phyloP scores from a whole-genome alignment of 2,329 filamentous ascomycete genomes.

The Venturia effusa region DNA sequence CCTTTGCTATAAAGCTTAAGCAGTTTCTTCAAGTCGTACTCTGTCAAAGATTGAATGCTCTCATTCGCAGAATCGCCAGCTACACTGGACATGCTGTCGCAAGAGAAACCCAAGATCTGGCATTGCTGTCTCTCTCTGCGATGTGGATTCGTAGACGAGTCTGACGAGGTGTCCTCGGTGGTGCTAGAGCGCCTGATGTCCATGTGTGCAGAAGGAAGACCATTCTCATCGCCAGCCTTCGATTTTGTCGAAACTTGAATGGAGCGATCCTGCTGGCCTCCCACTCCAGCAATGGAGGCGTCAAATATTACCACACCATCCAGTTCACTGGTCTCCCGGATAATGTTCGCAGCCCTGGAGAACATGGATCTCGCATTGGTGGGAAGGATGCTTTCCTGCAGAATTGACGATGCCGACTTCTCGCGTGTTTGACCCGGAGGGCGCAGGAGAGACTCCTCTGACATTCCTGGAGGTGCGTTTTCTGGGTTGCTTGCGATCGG shows the following conservation, averaged over 20 bases:
- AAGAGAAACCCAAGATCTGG: conserved; percentile 13
- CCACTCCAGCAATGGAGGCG: not conserved
- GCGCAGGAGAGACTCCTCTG: not conserved
- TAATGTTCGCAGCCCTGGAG: conserved; percentile 26
- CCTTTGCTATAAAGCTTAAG: conserved; percentile 26
- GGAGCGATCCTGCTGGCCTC: not conserved
- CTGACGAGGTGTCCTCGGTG: not conserved
- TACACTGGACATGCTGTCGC: not conserved
- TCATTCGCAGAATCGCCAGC: conserved; percentile 13
- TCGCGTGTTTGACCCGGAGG: not conserved
- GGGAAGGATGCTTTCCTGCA: conserved; percentile 13
- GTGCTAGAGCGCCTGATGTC: not conserved
- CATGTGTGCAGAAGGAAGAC: not conserved
- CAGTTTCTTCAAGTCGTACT: conserved; percentile 11
- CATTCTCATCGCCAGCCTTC: not conserved
- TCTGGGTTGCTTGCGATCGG: conserved; percentile 14
- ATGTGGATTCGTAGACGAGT: not conserved
- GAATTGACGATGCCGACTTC: not conserved
- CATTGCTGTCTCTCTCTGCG: not conserved
- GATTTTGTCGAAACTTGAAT: not conserved
- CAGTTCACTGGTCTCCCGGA: conserved; percentile 26
- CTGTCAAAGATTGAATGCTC: conserved; percentile 13
- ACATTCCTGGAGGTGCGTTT: conserved; percentile 7
- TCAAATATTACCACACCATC: conserved; percentile 29
- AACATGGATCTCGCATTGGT: conserved; percentile 19